These are phyloP conservation scores for Geosmithia flava DNA, from an alignment of 2,329 filamentous ascomycete species.

Conservation along the genomic window DNA sequence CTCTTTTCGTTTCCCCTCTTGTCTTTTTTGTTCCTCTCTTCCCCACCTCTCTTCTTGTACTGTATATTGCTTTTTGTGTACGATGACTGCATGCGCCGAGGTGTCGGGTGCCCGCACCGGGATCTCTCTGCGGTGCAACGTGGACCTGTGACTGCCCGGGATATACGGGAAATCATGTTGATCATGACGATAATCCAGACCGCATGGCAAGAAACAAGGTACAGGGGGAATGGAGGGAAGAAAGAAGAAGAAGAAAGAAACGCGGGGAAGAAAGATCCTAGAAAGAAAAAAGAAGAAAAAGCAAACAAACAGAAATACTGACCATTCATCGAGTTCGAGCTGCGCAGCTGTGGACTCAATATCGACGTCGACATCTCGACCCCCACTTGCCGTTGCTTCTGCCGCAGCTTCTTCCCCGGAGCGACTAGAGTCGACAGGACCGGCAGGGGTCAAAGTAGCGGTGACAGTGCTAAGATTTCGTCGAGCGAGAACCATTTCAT, in stretches of 20 bases:
- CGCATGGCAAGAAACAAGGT: background rate
- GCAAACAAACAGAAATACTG: no score
- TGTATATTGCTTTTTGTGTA: no score
- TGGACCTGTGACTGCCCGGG: no score
- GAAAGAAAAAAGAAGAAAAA: no score
- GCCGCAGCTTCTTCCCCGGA: background rate
- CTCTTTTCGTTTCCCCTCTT: no score
- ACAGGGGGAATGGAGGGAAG: no score
- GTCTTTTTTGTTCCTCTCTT: no score
- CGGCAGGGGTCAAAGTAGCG: conserved; percentile 4
- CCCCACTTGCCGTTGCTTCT: background rate
- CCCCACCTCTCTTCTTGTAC: no score
- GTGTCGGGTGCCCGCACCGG: no score
- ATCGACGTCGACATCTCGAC: background rate
- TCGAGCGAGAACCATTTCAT: conserved; percentile 9
- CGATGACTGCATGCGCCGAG: no score
- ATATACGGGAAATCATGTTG: background rate
- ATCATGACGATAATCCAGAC: background rate
- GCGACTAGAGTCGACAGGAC: background rate
- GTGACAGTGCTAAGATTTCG: conserved; percentile 16
- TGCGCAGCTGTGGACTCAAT: conserved; percentile 1
- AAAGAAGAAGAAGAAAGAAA: background rate
- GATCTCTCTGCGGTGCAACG: no score
- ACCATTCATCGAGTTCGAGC: conserved; percentile 4
- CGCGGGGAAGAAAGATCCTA: background rate